Evolutionary conservation across 495 filamentous ascomycete species (phyloP), one percentile per base, ranked within the genome.

Genomic region (Penicillium dipodomyicola): DNA sequence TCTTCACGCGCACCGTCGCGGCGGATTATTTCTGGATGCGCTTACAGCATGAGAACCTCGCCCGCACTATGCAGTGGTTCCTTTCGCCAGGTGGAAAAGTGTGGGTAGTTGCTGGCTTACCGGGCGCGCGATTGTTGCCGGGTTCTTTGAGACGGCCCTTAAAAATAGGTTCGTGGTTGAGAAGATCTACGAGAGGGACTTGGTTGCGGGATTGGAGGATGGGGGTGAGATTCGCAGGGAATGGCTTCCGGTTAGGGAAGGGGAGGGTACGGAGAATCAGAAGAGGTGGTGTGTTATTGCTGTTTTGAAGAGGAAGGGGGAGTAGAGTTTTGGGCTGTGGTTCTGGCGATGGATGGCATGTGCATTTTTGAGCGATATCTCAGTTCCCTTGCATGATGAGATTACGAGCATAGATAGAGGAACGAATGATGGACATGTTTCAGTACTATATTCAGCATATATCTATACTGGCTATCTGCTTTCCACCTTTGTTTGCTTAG

Each of bases 1-100:
- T 56, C 3, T 95, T 85, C 65, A 84, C 84, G 9, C 82, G 86
- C 49, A 84, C 96, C 23, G 75, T 95, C 32, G 87, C 86, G 2
- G 88, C 89, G 41, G 92, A 96, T 65, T 95, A 90, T 67, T 77
- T 90, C 56, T 97, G 91, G 92, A 91, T 96, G 87, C 80, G 76
- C 12, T 80, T 74, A 65, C 83, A 94, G 74, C 92, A 96, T 65
- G 75, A 72, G 25, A 89, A 88, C 64, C 81, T 97, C 14, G 78
- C 75, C 40, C 71, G 69, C 20, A 91, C 87, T 9, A 85, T 96
- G 67, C 69, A 74, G 12, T 86, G 86, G 72, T 94, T 96, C 69
- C 78, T 96, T 35, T 78, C 75, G 11, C 69, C 74, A 0, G 65
- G 66, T 2, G 84, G 86, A 0, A 68, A 80, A 33, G 79, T 87